Conservation (phyloP, 2,329 filamentous ascomycete genomes). For the Colletotrichum cordylinicola region DNA sequence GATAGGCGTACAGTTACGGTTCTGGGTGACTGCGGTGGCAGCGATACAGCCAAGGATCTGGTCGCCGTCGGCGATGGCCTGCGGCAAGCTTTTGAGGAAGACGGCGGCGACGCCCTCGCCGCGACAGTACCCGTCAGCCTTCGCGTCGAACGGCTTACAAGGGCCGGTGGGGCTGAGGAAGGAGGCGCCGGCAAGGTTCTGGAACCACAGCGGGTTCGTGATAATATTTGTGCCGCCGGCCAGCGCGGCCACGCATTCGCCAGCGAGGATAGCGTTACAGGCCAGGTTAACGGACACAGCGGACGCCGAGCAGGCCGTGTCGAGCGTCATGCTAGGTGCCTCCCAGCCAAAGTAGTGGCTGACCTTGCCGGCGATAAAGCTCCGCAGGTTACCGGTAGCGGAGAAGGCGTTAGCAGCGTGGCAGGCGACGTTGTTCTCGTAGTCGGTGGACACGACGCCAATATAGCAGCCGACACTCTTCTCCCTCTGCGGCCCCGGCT, state of each 20-base stretch:
- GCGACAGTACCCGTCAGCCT: conserved; percentile 54
- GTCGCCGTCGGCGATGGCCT: conserved; percentile 53
- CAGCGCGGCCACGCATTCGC: conserved; percentile 39
- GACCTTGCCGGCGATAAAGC: conserved; percentile 38
- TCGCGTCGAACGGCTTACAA: conserved; percentile 37
- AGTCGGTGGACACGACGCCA: conserved; percentile 38
- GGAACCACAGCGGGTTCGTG: not conserved
- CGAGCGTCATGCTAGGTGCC: conserved; percentile 38
- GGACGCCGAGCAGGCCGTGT: conserved; percentile 45
- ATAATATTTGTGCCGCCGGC: conserved; percentile 46
- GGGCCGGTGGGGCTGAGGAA: conserved; percentile 36
- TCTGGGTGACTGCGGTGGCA: conserved; percentile 44
- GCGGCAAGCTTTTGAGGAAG: conserved; percentile 50
- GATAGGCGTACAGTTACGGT: conserved; percentile 40
- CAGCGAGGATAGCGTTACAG: conserved; percentile 32
- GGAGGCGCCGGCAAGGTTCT: conserved; percentile 22
- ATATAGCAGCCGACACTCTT: conserved; percentile 42
- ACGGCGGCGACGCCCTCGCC: conserved; percentile 52
- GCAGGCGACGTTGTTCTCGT: conserved; percentile 43
- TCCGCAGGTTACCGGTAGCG: conserved; percentile 38
- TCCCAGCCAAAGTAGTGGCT: conserved; percentile 43
- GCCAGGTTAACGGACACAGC: conserved; percentile 33
- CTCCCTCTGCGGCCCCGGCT: not conserved
- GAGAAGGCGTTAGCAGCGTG: conserved; percentile 41
- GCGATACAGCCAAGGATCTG: conserved; percentile 45